Evolutionary conservation across 2,329 filamentous ascomycete genomes (phyloP), one percentile per base, ranked within the genome.

Genomic region (Venturiaceae sp.): DNA sequence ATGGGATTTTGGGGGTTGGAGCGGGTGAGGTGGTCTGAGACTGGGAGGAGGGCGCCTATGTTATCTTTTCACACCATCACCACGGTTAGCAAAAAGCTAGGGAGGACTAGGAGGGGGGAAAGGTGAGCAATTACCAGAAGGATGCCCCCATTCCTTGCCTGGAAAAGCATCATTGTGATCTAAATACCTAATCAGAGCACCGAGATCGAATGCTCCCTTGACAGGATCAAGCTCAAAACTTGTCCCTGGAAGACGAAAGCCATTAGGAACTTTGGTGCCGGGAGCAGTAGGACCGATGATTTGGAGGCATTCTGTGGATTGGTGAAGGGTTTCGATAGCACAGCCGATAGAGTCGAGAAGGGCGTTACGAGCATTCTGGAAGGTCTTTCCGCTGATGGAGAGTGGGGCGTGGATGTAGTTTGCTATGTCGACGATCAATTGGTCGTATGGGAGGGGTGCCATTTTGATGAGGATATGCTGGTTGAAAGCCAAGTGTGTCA

Each of bases 91-190:
- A 5, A 3, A 46, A 46, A 23, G 41, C 41, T 28, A 4, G 4
- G 2, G 19, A 26, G 5, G 9, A 30, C 44, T n/a, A n/a, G n/a
- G n/a, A n/a, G n/a, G n/a, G n/a, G n/a, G n/a, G n/a, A n/a, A n/a
- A n/a, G n/a, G n/a, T n/a, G n/a, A n/a, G n/a, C n/a, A n/a, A n/a
- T 16, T 30, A 50, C 44, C 44, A 30, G 44, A 74, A 13, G 74
- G 73, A 65, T 75, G 74, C 1, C 72, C 72, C 74, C 73, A 75
- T 64, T 76, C 74, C n/a, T 64, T 66, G 0, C 72, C 74, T 8
- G 64, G 58, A n/a, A 70, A 65, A 5, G 68, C 72, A 65, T 76
- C 74, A 55, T 74, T 76, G 54, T 74, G 72, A 60, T 76, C 74
- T 14, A 75, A 61, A 56, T 73, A 75, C 28, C 73, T 66, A 37